These are phyloP conservation scores for Populus hybrid DNA, from an alignment of 441 rosid genomes.

Conservation along the genomic window DNA sequence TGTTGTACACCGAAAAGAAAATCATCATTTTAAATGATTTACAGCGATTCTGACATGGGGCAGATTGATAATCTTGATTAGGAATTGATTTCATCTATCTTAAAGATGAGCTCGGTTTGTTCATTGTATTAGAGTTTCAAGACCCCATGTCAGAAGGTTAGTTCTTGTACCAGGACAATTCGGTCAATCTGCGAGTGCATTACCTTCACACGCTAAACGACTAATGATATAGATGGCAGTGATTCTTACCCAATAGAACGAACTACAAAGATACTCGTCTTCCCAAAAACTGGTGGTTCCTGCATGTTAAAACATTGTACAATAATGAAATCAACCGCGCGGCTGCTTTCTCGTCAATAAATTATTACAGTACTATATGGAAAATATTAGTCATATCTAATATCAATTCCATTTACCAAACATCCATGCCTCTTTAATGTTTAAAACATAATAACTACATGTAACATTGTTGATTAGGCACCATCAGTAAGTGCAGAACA, in stretches of 20 bases:
- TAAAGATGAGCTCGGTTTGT: neutral
- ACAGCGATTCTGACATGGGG: neutral
- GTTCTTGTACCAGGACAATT: constrained; percentile 2
- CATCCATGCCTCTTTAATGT: neutral
- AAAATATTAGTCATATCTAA: neutral
- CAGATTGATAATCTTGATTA: neutral
- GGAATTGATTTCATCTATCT: neutral
- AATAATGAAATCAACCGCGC: constrained; percentile 2
- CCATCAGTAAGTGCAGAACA: neutral
- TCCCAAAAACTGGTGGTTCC: constrained; percentile 99
- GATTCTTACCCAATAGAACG: no score
- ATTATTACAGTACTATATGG: neutral
- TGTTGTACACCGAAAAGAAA: neutral
- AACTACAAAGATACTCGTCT: constrained; percentile 49
- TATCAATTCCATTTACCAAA: neutral
- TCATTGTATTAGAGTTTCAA: neutral
- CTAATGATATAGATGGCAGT: neutral
- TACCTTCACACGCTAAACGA: constrained; percentile 1
- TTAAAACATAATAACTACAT: neutral
- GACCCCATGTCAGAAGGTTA: neutral
- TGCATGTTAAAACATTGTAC: constrained; percentile 29
- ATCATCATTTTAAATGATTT: neutral
- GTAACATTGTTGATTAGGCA: neutral
- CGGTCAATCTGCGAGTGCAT: constrained; percentile 3
- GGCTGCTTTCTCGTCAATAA: constrained; percentile 5